Evolutionary conservation across 495 filamentous ascomycete genomes (phyloP).

Genomic region (Collariella sp.): DNA sequence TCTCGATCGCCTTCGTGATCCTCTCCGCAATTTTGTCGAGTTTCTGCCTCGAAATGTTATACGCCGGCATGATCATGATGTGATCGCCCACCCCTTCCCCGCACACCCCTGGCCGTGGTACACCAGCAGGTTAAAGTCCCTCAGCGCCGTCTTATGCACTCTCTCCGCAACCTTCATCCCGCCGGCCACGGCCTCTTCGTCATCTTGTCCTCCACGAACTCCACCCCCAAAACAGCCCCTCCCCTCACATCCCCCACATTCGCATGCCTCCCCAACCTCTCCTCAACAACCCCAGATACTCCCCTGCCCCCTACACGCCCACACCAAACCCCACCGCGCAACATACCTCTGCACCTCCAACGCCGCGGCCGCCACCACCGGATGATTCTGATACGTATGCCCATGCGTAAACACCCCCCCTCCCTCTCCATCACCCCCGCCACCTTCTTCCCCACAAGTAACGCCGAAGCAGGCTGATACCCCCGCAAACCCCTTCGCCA

Average conservation of each 20-base stretch:
- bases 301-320: constrained; percentile 45
- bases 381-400: constrained; percentile 55
- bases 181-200: constrained; percentile 45
- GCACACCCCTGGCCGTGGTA: constrained; percentile 58
- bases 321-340: constrained; percentile 39
- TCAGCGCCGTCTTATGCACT: constrained; percentile 45
- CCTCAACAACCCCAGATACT: constrained; percentile 38
- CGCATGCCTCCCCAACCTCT: constrained; percentile 37
- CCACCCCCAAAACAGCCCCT: constrained; percentile 55
- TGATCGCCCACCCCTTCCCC: constrained; percentile 62
- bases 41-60: constrained; percentile 10
- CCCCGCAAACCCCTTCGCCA: constrained; percentile 58
- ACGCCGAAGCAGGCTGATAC: constrained; percentile 26
- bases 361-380: constrained; percentile 47
- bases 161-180: constrained; percentile 31
- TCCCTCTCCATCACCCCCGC: constrained; percentile 48
- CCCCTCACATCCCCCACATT: constrained; percentile 55
- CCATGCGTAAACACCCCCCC: constrained; percentile 46
- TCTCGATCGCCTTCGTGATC: constrained; percentile 11
- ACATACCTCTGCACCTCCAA: constrained; percentile 48
- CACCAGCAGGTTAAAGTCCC: constrained; percentile 49
- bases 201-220: constrained; percentile 45
- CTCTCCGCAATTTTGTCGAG: constrained; percentile 14
- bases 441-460: constrained; percentile 13
- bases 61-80: constrained; percentile 49